Percentiles rank a stretch among this genome's conserved stretches.
Conservation (phyloP, 495 filamentous ascomycete species). For the Penicillium steckii region DNA sequence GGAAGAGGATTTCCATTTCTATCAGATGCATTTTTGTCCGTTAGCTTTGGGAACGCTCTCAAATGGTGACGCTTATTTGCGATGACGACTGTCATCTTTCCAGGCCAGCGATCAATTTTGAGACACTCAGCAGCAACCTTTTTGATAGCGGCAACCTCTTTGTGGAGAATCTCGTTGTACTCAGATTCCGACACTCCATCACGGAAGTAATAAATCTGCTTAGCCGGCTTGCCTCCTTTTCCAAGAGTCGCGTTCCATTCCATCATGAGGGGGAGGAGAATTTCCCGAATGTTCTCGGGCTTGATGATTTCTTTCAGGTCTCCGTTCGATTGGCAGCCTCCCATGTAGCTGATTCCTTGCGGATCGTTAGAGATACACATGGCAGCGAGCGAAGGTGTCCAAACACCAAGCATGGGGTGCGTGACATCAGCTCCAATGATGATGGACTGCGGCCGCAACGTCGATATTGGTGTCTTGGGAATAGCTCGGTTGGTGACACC, state of each 20-base stretch:
- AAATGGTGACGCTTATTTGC: conserved; percentile 92
- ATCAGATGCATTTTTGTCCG: conserved; percentile 51
- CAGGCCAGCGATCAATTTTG: conserved; percentile 20
- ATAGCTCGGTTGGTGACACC: conserved; percentile 62
- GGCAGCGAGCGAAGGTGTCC: conserved; percentile 75
- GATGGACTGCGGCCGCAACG: conserved; percentile 56
- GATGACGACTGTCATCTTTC: conserved; percentile 77
- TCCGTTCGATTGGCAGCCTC: conserved; percentile 75
- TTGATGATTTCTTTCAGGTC: conserved; percentile 72
- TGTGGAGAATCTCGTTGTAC: conserved; percentile 68
- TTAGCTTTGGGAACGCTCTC: conserved; percentile 74
- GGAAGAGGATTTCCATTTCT: conserved; percentile 76
- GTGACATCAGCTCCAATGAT: conserved; percentile 90
- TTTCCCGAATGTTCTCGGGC: conserved; percentile 56
- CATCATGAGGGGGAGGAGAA: conserved; percentile 60
- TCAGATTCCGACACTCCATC: conserved; percentile 91
- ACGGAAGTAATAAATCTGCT: conserved; percentile 85
- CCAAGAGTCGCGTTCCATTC: conserved; percentile 62
- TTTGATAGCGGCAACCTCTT: conserved; percentile 73
- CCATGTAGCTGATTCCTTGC: conserved; percentile 67
- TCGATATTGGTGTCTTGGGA: conserved; percentile 25
- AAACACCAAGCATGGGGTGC: conserved; percentile 67
- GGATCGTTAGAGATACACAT: conserved; percentile 79
- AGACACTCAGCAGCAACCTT: conserved; percentile 8
- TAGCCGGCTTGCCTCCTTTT: conserved; percentile 43